Base-by-base conservation (phyloP, 169 alveolate genomes). In the Cryptosporidium sp. region DNA sequence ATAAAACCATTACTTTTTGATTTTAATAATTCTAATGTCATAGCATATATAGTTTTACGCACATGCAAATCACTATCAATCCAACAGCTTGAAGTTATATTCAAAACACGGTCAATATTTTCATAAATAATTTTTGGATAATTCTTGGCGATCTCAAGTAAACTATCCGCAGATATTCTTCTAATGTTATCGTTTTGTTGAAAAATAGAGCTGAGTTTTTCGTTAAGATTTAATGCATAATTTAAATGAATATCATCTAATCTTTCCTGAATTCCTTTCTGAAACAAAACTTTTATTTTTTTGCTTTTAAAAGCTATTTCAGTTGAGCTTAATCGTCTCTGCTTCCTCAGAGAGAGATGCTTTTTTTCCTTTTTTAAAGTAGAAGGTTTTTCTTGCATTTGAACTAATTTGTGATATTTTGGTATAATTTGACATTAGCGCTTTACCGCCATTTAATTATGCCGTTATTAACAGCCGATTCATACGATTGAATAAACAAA, bases 111-210 rank as follows among this genome's bases (percentile, higher is more conserved):
- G 68, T 80, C 80, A n/a, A 80, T 58, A 39, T 80, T 59, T 45
- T 80, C 89, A 41, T 80, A 45, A 43, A 80, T 80, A 80, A 80
- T 26, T 80, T 80, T 35, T 41, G 89, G 75, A 26, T 80, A 61
- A 62, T 43, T 39, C 23, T 41, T 80, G 10, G 65, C 16, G 39
- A 80, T 80, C 2, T 80, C 74, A 12, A 80, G 59, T 18, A 80
- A 43, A 41, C 67, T 45, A 35, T 59, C 89, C 21, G 89, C 89
- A 26, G 74, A 61, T 62, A 12, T 23, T 48, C 75, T 80, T 62
- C 89, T 80, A 39, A 31, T 43, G 35, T 35, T n/a, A 1, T 80
- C 89, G 33, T 80, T 80, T n/a, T 37, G 55, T 18, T 80, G 89
- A 43, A 65, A 62, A 29, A 80, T 23, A 39, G 80, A 80, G 35